phyloP scores from a whole-genome alignment of 768 basidiomycete genomes.

The Daedaleopsis nitida region DNA sequence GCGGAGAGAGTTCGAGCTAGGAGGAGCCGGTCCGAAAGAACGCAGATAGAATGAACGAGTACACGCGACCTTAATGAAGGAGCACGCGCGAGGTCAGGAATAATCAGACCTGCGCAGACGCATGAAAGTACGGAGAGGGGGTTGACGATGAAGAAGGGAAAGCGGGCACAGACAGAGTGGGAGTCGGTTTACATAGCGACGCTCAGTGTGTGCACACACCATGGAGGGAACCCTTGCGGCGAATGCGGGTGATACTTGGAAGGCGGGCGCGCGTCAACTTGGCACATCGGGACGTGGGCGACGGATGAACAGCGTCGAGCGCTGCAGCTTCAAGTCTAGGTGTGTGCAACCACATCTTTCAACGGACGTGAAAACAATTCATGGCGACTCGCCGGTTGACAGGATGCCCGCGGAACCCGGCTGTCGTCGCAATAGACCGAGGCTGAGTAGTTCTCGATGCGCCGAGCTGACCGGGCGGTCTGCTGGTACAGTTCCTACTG shows the following conservation, averaged over 20 bases:
- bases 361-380: background rate
- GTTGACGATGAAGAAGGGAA: background rate
- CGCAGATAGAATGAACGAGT: background rate
- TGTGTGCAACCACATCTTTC: background rate
- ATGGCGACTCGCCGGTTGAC: background rate
- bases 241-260: background rate
- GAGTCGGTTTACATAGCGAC: background rate
- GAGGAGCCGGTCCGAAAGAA: background rate
- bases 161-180: background rate
- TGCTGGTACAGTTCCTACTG: background rate
- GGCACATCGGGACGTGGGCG: background rate
- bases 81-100: background rate
- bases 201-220: background rate
- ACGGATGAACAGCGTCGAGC: background rate
- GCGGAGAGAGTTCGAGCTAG: slow-evolving; percentile 6
- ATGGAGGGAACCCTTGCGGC: background rate
- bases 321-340: background rate
- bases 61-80: slow-evolving; percentile 22
- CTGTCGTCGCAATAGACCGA: background rate
- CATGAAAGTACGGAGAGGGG: background rate
- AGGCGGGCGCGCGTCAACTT: background rate
- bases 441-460: background rate
- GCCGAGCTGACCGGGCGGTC: background rate
- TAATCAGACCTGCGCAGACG: background rate
- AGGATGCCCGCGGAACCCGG: background rate